These are phyloP conservation scores for Amylostereum chailletii DNA, from an alignment of 1,284 basidiomycete genomes.

Conservation along the genomic window DNA sequence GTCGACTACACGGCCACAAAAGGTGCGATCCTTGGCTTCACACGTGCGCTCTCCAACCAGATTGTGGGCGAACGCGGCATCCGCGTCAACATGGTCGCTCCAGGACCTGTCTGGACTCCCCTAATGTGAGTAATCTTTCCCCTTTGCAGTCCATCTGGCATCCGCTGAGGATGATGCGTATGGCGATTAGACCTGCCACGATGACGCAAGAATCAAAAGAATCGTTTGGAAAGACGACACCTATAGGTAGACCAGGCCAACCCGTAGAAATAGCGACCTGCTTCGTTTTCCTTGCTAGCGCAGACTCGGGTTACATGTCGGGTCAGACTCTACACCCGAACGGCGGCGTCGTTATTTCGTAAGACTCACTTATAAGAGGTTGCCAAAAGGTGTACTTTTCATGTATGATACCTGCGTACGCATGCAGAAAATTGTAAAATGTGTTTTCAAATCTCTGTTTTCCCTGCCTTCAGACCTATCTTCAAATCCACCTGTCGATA, in stretches of 20 bases:
- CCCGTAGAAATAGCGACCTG: slow-evolving; percentile 47
- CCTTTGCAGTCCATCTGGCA: slow-evolving; percentile 6
- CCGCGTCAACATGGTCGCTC: slow-evolving; percentile 41
- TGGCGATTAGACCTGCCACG: slow-evolving; percentile 25
- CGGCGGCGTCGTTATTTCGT: slow-evolving; percentile 28
- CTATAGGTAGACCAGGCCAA: slow-evolving; percentile 45
- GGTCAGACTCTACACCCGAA: slow-evolving; percentile 30
- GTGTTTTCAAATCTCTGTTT: too few relatives aligned
- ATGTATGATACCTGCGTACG: too few relatives aligned
- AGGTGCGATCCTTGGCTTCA: slow-evolving; percentile 43
- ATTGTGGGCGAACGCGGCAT: slow-evolving; percentile 42
- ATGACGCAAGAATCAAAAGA: slow-evolving; percentile 39
- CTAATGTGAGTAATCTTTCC: slow-evolving; percentile 24
- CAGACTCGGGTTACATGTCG: slow-evolving; percentile 11
- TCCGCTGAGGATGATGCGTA: background rate
- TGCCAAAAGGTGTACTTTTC: too few relatives aligned
- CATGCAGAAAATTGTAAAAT: too few relatives aligned
- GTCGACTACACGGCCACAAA: slow-evolving; percentile 51
- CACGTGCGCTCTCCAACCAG: slow-evolving; percentile 40
- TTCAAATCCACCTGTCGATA: too few relatives aligned
- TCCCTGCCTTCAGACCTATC: too few relatives aligned
- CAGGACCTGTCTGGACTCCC: slow-evolving; percentile 47
- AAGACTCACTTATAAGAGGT: slow-evolving; percentile 3
- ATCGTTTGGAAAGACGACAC: slow-evolving; percentile 31
- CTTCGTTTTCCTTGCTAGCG: slow-evolving; percentile 35